Evolutionary conservation across 192 early-diverging fungal species (phyloP).

Genomic region (Dissophora globulifera): DNA sequence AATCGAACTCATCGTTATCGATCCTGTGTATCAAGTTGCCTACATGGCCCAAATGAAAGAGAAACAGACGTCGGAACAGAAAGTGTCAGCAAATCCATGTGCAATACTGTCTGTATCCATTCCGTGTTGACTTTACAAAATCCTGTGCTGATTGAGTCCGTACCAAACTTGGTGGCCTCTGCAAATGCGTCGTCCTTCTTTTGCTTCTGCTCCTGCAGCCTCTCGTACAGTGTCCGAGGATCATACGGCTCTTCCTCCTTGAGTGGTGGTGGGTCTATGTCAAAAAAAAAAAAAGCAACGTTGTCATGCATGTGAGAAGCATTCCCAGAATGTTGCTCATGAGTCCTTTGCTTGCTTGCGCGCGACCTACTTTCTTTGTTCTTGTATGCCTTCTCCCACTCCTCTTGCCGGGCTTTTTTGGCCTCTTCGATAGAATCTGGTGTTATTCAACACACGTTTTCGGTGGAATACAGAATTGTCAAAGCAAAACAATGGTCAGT

Average conservation of each 20-base stretch:
- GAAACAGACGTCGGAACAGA: too few relatives aligned
- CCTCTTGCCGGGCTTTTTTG: slow-evolving; percentile 39
- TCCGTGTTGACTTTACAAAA: too few relatives aligned
- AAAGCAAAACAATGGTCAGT: neutral
- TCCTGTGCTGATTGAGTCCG: neutral
- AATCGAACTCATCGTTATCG: slow-evolving; percentile 77
- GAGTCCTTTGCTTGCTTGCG: too few relatives aligned
- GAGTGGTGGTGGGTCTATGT: slow-evolving; percentile 55
- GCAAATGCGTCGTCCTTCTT: slow-evolving; percentile 70
- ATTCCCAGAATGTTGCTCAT: too few relatives aligned
- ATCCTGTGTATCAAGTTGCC: slow-evolving; percentile 72
- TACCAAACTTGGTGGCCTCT: slow-evolving; percentile 68
- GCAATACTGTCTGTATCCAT: too few relatives aligned
- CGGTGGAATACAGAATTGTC: neutral
- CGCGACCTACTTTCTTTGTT: slow-evolving; percentile 34
- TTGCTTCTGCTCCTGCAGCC: slow-evolving; percentile 75
- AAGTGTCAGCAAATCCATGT: too few relatives aligned
- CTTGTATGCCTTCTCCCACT: slow-evolving; percentile 54
- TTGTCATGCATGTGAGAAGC: neutral
- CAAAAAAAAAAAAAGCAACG: neutral
- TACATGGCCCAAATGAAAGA: slow-evolving; percentile 8
- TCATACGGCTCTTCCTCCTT: slow-evolving; percentile 66
- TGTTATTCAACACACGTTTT: neutral
- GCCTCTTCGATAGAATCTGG: slow-evolving; percentile 48
- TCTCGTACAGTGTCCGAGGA: slow-evolving; percentile 79